Percentiles rank a stretch among this genome's conserved stretches.
Evolutionary conservation across 163 green algal genomes (phyloP).

Genomic region (Botryococcus braunii): DNA sequence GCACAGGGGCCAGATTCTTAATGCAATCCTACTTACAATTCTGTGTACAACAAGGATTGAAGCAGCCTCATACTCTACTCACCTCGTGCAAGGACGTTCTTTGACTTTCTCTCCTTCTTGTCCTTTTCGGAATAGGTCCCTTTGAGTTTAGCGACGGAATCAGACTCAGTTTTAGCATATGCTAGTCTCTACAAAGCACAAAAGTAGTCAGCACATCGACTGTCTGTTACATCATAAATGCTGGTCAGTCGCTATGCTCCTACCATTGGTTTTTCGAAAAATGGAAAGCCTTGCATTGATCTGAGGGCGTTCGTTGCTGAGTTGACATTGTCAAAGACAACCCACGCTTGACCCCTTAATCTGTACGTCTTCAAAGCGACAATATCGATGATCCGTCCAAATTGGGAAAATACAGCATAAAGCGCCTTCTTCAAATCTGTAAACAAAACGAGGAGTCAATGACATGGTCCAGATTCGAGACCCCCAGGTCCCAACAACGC

Average conservation of each 20-base stretch:
- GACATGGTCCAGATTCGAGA: too few relatives aligned
- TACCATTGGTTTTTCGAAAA: constrained; percentile 96
- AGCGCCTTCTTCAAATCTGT: constrained; percentile 92
- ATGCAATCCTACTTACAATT: too few relatives aligned
- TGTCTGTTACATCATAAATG: too few relatives aligned
- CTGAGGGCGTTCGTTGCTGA: constrained; percentile 79
- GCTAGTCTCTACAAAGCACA: constrained; percentile 57
- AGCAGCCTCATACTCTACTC: constrained; percentile 13
- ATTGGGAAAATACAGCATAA: constrained; percentile 92
- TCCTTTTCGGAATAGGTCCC: constrained; percentile 61
- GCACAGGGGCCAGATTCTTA: constrained; percentile 3
- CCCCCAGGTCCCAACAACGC: neutral
- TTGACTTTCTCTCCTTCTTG: constrained; percentile 51
- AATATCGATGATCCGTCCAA: constrained; percentile 92
- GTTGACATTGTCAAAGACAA: constrained; percentile 85
- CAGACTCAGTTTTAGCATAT: constrained; percentile 80
- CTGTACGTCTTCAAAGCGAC: constrained; percentile 76
- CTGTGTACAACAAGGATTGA: neutral
- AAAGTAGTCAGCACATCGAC: too few relatives aligned
- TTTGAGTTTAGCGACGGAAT: constrained; percentile 78
- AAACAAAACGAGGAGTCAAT: neutral
- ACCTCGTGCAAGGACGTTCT: constrained; percentile 41
- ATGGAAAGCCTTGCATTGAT: constrained; percentile 95
- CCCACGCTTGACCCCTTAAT: constrained; percentile 89
- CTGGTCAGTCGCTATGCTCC: constrained; percentile 2